Percentiles rank a stretch among this genome's conserved stretches.
Evolutionary conservation across 805 yeast genomes (phyloP).

Genomic region (Starmera dryadoides): DNA sequence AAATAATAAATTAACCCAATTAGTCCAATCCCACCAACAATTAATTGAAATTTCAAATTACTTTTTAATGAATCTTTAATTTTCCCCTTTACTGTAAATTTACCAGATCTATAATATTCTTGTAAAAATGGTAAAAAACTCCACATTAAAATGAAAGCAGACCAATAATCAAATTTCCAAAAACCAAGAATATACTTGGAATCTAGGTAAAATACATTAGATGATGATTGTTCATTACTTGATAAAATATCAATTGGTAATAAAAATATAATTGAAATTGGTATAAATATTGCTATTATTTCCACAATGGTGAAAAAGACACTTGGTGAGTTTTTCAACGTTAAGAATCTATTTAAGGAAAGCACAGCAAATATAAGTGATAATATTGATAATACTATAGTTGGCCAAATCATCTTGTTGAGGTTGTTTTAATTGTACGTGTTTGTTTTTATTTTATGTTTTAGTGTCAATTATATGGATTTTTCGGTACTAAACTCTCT

Average conservation of each 20-base stretch:
- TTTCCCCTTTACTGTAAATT: slow-evolving; percentile 37
- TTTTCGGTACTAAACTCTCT: background rate
- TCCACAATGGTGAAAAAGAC: slow-evolving; percentile 13
- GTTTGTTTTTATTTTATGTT: background rate
- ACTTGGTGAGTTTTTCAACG: slow-evolving; percentile 15
- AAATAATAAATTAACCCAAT: slow-evolving; percentile 55
- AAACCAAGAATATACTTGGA: slow-evolving; percentile 43
- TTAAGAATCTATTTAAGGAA: slow-evolving; percentile 14
- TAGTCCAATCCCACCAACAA: slow-evolving; percentile 44
- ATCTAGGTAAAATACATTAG: slow-evolving; percentile 35
- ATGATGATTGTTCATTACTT: slow-evolving; percentile 18
- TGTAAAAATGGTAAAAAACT: slow-evolving; percentile 63
- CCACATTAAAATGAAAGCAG: slow-evolving; percentile 78
- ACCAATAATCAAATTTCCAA: slow-evolving; percentile 79
- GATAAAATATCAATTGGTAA: slow-evolving; percentile 71
- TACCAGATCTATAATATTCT: slow-evolving; percentile 66
- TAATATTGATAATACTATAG: slow-evolving; percentile 10
- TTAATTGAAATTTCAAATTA: slow-evolving; percentile 54
- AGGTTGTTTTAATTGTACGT: background rate
- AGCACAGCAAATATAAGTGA: slow-evolving; percentile 14
- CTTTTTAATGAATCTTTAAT: slow-evolving; percentile 49
- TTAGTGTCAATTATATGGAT: background rate
- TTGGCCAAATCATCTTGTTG: slow-evolving; percentile 13
- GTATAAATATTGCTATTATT: slow-evolving; percentile 59
- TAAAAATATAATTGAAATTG: slow-evolving; percentile 65